A percentile compares a stretch with the other conserved stretches of the same genome.
These are phyloP conservation scores for Podila verticillata DNA, from an alignment of 192 early-diverging fungal species.

Conservation along the genomic window DNA sequence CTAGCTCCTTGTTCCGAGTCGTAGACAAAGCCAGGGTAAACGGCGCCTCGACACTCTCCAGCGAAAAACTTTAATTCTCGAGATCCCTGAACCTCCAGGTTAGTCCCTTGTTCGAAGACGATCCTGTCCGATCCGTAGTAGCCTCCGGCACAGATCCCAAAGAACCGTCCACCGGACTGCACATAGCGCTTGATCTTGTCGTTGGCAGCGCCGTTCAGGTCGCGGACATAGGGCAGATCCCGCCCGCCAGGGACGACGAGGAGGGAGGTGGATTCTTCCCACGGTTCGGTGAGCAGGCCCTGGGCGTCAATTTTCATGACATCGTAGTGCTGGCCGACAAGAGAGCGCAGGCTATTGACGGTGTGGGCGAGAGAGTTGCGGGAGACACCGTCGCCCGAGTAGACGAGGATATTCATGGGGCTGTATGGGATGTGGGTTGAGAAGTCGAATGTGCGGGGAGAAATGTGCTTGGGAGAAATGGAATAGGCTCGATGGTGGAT, in stretches of 20 bases:
- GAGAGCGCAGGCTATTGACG: slow-evolving; percentile 77
- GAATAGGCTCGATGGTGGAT: neutral
- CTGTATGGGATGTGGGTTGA: slow-evolving; percentile 37
- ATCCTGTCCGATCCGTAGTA: slow-evolving; percentile 82
- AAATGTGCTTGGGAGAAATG: neutral
- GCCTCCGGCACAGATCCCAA: slow-evolving; percentile 80
- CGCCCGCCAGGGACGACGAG: slow-evolving; percentile 94
- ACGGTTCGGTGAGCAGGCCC: slow-evolving; percentile 82
- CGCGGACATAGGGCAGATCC: slow-evolving; percentile 81
- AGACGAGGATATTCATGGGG: slow-evolving; percentile 85
- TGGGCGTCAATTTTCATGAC: slow-evolving; percentile 84
- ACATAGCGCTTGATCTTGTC: slow-evolving; percentile 74
- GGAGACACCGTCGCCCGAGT: slow-evolving; percentile 83
- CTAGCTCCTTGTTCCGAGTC: slow-evolving; percentile 49
- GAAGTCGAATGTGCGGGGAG: slow-evolving; percentile 25
- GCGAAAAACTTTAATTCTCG: slow-evolving; percentile 79
- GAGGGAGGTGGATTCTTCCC: slow-evolving; percentile 85
- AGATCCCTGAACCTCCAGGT: slow-evolving; percentile 74
- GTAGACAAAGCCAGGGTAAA: slow-evolving; percentile 87
- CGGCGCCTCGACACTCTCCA: slow-evolving; percentile 77
- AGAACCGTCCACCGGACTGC: slow-evolving; percentile 82
- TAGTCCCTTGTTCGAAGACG: slow-evolving; percentile 80
- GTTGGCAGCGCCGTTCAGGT: slow-evolving; percentile 74
- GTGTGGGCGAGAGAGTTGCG: slow-evolving; percentile 70
- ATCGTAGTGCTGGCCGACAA: slow-evolving; percentile 76